Conservation (phyloP, 148 eudicot species). For the Vaccinium macrocarpon region DNA sequence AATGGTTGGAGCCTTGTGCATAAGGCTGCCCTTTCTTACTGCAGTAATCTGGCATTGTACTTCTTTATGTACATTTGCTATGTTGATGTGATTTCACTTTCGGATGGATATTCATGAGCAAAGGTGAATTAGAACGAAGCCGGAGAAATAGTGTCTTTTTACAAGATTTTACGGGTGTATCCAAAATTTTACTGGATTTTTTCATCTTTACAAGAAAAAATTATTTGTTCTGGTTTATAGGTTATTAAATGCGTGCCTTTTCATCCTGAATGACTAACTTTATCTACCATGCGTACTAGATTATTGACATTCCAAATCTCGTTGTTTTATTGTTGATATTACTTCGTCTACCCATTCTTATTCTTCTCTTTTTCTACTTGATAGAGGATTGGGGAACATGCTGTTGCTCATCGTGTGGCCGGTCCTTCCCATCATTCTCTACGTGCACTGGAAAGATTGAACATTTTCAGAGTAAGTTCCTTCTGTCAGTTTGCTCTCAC, state of each 20-base stretch:
- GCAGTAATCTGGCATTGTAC: background rate
- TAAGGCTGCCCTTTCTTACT: background rate
- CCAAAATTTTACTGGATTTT: background rate
- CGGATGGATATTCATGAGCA: background rate
- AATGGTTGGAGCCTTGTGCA: background rate
- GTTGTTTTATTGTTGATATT: background rate
- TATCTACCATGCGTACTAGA: background rate
- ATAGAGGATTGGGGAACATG: slow-evolving; percentile 56
- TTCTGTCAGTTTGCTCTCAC: slow-evolving; percentile 7
- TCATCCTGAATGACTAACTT: background rate
- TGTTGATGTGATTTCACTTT: background rate
- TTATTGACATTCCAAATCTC: background rate
- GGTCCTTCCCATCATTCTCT: slow-evolving; percentile 71
- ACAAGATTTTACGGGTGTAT: background rate
- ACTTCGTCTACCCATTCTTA: background rate
- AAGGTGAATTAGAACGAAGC: background rate
- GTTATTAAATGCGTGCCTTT: background rate
- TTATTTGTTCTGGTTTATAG: background rate
- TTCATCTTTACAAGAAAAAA: background rate
- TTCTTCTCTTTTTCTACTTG: slow-evolving; percentile 25
- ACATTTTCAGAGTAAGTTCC: slow-evolving; percentile 55
- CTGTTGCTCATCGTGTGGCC: slow-evolving; percentile 62
- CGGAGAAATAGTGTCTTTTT: background rate
- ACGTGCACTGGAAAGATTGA: slow-evolving; percentile 57
- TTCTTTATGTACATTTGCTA: background rate